Evolutionary conservation across 495 filamentous ascomycete species (phyloP), one percentile per base, ranked within the genome.

Genomic region (Xylaria nigripes): DNA sequence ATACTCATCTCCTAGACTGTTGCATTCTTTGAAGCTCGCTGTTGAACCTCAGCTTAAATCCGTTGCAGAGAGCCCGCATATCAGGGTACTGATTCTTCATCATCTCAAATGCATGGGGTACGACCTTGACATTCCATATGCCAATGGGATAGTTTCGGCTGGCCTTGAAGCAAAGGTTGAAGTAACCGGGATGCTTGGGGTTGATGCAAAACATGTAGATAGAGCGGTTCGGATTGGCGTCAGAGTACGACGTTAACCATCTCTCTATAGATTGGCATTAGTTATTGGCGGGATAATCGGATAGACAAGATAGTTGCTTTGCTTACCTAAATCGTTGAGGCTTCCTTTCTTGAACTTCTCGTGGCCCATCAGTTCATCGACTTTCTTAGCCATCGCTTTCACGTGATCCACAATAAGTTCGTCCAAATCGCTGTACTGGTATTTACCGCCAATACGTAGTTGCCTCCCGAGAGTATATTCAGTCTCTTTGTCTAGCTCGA

Each of bases 371-470:
- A 98, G 86, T 73, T 98, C 93, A 48, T 95, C 92, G 7, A 96
- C 91, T 73, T 98, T 98, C 73, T 86, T 89, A 25, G 90, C 88
- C 92, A 96, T 96, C 30, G 91, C 87, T 72, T 95, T 92, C 62
- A 98, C 87, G 59, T 98, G 93, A 55, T 90, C 89, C 68, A 91
- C 91, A 61, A 98, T 97, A 70, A 98, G 70, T 70, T 98, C 93
- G 70, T 98, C 93, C 50, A 98, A 73, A 86, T 98, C 93, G 45
- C 81, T 86, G 75, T 98, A 98, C 3, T 78, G 92, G 68, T 90
- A 91, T 63, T 86, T 87, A 43, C 88, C 86, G 13, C 82, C 87
- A 38, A 97, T 86, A 60, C 86, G 88, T 43, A 97, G 77, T 15
- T 81, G 81, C 51, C 81, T 83, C 27, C 94, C 93, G 12, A 96